These are phyloP conservation scores for Xenoacremonium recifei DNA, from an alignment of 2,329 filamentous ascomycete species.

Conservation along the genomic window DNA sequence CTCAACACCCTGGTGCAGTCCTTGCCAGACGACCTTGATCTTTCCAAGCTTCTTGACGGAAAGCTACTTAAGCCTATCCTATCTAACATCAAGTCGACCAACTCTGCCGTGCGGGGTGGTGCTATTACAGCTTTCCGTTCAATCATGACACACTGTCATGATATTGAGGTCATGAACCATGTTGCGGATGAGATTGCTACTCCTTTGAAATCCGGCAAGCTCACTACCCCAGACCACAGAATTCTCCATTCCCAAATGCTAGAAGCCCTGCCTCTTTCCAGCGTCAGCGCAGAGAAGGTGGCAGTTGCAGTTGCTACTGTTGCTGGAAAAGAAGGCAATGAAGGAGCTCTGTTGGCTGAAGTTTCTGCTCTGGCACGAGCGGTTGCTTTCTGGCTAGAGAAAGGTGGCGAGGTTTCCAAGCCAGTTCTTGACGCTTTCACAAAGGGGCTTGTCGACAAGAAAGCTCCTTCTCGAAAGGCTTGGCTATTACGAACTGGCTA, in stretches of 20 bases:
- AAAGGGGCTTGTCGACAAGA: conserved; percentile 87
- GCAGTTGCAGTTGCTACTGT: conserved; percentile 64
- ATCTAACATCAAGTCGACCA: conserved; percentile 90
- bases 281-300: conserved; percentile 63
- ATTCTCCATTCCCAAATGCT: conserved; percentile 82
- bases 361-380: conserved; percentile 69
- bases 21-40: conserved; percentile 68
- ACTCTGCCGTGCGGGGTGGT: conserved; percentile 71
- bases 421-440: conserved; percentile 66
- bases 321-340: conserved; percentile 84
- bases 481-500: conserved; percentile 79
- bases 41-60: conserved; percentile 69
- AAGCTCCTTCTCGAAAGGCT: conserved; percentile 69
- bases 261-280: conserved; percentile 58
- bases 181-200: conserved; percentile 74
- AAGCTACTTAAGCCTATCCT: conserved; percentile 83
- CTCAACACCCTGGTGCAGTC: conserved; percentile 70
- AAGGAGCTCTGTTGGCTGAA: conserved; percentile 75
- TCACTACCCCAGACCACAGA: conserved; percentile 82
- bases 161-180: conserved; percentile 59
- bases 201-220: conserved; percentile 80
- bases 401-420: conserved; percentile 62
- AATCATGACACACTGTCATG: conserved; percentile 60
- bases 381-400: conserved; percentile 59
- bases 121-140: conserved; percentile 72